These are phyloP conservation scores for Neostapfia colusana DNA, from an alignment of 176 grass and related monocot species.

Conservation along the genomic window DNA sequence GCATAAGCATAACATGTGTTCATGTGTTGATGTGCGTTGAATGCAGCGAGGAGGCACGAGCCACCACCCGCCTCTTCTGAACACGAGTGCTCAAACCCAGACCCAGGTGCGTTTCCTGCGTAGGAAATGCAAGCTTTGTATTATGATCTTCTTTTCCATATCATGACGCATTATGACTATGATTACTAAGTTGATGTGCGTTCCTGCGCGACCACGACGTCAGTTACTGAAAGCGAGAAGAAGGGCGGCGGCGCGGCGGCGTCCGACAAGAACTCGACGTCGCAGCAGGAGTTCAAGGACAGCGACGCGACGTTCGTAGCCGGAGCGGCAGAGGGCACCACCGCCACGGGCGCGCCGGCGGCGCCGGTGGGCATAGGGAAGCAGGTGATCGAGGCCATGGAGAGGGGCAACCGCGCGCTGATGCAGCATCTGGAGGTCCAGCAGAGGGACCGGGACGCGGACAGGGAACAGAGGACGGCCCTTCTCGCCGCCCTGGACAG, in stretches of 20 bases:
- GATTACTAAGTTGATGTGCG: background rate
- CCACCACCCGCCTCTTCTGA: conserved; percentile 51
- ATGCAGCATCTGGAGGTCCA: conserved; percentile 55
- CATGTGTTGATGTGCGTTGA: background rate
- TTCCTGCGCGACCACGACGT: background rate
- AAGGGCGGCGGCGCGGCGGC: conserved; percentile 31
- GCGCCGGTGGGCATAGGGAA: conserved; percentile 32
- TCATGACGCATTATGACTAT: background rate
- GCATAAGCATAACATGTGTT: background rate
- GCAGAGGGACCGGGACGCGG: conserved; percentile 15
- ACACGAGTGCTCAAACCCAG: conserved; percentile 52
- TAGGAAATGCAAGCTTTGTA: too few relatives aligned
- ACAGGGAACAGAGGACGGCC: conserved; percentile 49
- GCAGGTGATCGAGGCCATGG: conserved; percentile 49
- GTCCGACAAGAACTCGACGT: conserved; percentile 59
- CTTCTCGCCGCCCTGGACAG: conserved; percentile 37
- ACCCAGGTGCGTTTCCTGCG: background rate
- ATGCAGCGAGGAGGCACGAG: conserved; percentile 47
- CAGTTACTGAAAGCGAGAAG: conserved; percentile 45
- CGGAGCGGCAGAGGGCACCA: conserved; percentile 9
- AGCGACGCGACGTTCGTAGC: conserved; percentile 49
- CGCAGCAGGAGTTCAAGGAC: conserved; percentile 42
- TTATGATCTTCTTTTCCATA: background rate
- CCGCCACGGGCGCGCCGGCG: conserved; percentile 7
- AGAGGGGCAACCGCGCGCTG: conserved; percentile 46